These are phyloP conservation scores for Datisca glomerata DNA, from an alignment of 306 rosid genomes.

Conservation along the genomic window DNA sequence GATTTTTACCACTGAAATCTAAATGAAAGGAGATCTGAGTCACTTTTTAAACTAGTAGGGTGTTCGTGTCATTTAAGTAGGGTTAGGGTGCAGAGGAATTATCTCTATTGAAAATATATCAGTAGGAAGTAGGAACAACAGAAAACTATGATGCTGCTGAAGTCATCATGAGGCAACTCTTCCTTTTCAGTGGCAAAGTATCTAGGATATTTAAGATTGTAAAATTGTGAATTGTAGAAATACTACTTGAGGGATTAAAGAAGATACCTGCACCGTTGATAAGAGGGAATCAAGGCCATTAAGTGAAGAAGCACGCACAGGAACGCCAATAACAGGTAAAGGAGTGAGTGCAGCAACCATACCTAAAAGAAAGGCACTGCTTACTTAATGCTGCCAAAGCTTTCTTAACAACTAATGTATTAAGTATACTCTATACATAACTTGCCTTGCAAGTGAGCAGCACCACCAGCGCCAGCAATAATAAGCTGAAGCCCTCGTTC, in stretches of 20 bases:
- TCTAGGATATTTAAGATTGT: background rate
- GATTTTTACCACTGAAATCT: too few species aligned
- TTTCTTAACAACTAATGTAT: background rate
- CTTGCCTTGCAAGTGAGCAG: constrained; percentile 88
- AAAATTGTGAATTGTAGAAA: background rate
- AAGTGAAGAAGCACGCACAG: constrained; percentile 71
- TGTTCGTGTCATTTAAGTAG: too few species aligned
- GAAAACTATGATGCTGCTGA: too few species aligned
- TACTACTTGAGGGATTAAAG: background rate
- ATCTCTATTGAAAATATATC: background rate
- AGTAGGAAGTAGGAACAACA: too few species aligned
- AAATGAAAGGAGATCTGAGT: too few species aligned
- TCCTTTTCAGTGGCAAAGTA: background rate
- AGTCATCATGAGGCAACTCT: too few species aligned
- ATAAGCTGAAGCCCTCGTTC: constrained; percentile 66
- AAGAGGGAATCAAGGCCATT: constrained; percentile 82
- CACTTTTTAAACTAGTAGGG: too few species aligned
- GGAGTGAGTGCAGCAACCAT: constrained; percentile 90
- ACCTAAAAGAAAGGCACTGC: constrained; percentile 29
- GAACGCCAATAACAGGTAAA: constrained; percentile 78
- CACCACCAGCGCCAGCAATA: constrained; percentile 96
- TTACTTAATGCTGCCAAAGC: background rate
- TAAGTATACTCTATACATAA: constrained; percentile 6
- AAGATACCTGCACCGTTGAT: constrained; percentile 73
- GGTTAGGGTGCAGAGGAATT: too few species aligned